phyloP scores from a whole-genome alignment of 305 asterid genomes.

The Fraxinus greggii region DNA sequence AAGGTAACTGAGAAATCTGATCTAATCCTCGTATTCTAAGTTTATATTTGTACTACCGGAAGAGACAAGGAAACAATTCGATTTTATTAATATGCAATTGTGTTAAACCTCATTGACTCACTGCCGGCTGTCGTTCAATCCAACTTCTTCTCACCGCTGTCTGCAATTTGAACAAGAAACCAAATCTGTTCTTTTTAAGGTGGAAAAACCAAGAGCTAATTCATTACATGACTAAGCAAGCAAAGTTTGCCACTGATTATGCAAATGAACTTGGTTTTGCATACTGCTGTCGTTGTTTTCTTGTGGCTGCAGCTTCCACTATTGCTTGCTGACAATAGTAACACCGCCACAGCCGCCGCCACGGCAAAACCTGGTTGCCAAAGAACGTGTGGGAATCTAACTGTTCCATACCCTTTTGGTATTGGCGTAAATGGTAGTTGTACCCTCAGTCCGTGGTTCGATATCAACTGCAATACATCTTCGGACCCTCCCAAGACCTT shows the following conservation, averaged over 20 bases:
- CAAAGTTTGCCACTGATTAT: neutral
- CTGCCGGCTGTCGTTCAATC: neutral
- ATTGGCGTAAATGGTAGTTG: constrained; percentile 22
- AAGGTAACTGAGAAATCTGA: neutral
- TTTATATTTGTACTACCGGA: neutral
- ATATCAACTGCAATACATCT: constrained; percentile 27
- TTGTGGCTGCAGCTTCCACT: neutral
- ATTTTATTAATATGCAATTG: neutral
- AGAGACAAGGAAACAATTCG: neutral
- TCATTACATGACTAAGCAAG: neutral
- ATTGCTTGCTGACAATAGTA: neutral
- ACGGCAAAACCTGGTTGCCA: constrained; percentile 28
- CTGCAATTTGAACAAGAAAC: neutral
- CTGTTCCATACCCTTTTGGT: constrained; percentile 41
- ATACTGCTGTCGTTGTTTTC: neutral
- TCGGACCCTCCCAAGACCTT: constrained; percentile 37
- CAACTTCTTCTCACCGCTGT: neutral
- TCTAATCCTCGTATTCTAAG: neutral
- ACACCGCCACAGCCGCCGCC: neutral
- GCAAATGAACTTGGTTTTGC: neutral
- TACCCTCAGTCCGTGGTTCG: constrained; percentile 24
- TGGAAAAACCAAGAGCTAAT: neutral
- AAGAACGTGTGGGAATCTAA: constrained; percentile 34
- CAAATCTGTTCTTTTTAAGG: neutral
- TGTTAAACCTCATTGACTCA: neutral